phyloP scores from a whole-genome alignment of 164 flowering plant species.

The Vitis amurensis region DNA sequence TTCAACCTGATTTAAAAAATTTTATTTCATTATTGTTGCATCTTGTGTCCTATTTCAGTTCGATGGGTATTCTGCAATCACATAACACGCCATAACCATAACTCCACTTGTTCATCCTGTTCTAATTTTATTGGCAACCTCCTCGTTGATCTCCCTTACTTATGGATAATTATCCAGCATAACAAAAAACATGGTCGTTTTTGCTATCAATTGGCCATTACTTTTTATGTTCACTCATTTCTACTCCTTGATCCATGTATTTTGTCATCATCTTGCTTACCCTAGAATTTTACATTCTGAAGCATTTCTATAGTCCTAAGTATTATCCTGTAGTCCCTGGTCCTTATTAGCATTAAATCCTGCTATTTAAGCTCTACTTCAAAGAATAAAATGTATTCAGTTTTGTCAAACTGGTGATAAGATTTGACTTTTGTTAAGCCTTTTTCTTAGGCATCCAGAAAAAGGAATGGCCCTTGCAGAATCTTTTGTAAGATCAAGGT shows the following conservation, averaged over 20 bases:
- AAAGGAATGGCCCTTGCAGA: too few relatives aligned
- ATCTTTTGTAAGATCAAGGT: too few relatives aligned
- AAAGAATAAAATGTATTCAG: too few relatives aligned
- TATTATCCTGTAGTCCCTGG: too few relatives aligned
- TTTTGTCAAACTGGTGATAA: too few relatives aligned
- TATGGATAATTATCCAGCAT: neutral
- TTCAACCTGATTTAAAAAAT: too few relatives aligned
- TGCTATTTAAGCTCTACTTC: too few relatives aligned
- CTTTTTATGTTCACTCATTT: neutral
- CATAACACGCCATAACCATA: neutral
- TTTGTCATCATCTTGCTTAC: neutral
- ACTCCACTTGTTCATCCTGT: neutral
- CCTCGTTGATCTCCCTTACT: neutral
- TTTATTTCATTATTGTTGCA: too few relatives aligned
- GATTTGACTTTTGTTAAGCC: too few relatives aligned
- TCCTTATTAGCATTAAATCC: too few relatives aligned
- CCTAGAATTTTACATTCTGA: neutral
- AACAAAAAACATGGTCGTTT: neutral
- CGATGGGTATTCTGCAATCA: neutral
- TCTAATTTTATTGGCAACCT: neutral
- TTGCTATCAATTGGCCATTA: neutral
- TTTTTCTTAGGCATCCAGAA: too few relatives aligned
- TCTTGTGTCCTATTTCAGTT: neutral
- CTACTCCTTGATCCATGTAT: neutral
- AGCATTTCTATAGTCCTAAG: neutral